Base-by-base conservation (phyloP, 2,329 filamentous ascomycete species). In the Trichoderma atrobrunneum region DNA sequence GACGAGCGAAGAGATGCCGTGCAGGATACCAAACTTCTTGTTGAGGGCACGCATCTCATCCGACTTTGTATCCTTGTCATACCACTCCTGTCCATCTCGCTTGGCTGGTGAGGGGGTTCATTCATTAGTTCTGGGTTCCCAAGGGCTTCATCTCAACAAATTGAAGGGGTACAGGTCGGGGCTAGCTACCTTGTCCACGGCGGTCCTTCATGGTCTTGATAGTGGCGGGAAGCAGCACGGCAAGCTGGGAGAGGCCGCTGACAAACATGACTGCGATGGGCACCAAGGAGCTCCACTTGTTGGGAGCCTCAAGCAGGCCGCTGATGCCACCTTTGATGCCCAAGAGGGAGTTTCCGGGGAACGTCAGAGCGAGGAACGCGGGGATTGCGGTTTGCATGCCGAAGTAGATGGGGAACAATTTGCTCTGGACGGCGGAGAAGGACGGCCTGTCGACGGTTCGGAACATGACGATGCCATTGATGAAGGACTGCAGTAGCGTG, bases 331-430 rank as follows among this genome's bases (percentile, higher is more conserved):
- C 82, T 71, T 84, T 74, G 36, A 87, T 72, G 73, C 89, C 82
- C 66, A 84, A 83, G 72, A 86, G 75, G 63, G 79, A 78, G 76
- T 86, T 87, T n/a, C 88, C 90, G 7, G 94, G 94, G 79, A 93
- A 95, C 5, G 95, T 98, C 70, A 97, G 79, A 24, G 92, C 91
- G 21, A 98, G 85, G 26, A 93, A 78, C 18, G 91, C 81, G 0
- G 96, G 93, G 1, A 95, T 84, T 7, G 87, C 86, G 5, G 93
- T 91, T 83, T 98, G 95, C 72, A 98, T 84, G 60, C 89, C 86
- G 81, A 98, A 98, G 86, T 97, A 99, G 77, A 93, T 87, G 39
- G 94, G 94, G 84, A 98, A 97, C 68, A 95, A 89, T 74, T 89
- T 89, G 75, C 90, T 87, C 82, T 98, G 95, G 36, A 98, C 88